These are phyloP conservation scores for Globisporangium middletonii DNA, from an alignment of 352 stramenopile species.

Conservation along the genomic window DNA sequence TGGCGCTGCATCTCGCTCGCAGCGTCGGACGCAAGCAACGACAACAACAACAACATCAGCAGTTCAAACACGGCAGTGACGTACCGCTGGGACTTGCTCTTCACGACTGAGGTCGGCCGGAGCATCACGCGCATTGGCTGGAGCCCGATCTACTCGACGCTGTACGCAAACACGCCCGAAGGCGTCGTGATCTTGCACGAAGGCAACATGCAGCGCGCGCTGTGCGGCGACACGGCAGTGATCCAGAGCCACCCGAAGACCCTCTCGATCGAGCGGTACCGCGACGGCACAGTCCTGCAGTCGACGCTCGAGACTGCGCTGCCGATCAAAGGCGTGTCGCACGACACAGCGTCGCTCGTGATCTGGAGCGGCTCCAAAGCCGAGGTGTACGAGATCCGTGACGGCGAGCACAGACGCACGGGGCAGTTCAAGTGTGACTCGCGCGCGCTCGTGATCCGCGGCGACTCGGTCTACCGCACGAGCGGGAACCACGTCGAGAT, in stretches of 20 bases:
- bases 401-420: slow-evolving; percentile 45
- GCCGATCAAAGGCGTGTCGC: slow-evolving; percentile 81
- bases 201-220: slow-evolving; percentile 75
- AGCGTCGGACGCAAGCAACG: not conserved
- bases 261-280: slow-evolving; percentile 71
- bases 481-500: slow-evolving; percentile 84
- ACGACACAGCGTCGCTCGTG: slow-evolving; percentile 68
- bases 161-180: slow-evolving; percentile 70
- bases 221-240: slow-evolving; percentile 77
- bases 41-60: slow-evolving; percentile 3
- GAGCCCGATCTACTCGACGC: slow-evolving; percentile 48
- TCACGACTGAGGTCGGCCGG: slow-evolving; percentile 42
- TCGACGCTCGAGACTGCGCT: slow-evolving; percentile 55
- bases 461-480: slow-evolving; percentile 87
- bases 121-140: slow-evolving; percentile 59
- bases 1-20: slow-evolving; percentile 76
- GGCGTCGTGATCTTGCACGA: slow-evolving; percentile 81
- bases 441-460: slow-evolving; percentile 62
- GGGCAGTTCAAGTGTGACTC: slow-evolving; percentile 77
- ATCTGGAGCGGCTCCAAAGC: slow-evolving; percentile 84
- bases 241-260: slow-evolving; percentile 75
- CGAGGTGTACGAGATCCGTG: slow-evolving; percentile 85
- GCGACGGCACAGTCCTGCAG: slow-evolving; percentile 66
- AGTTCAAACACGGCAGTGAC: slow-evolving; percentile 13
- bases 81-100: slow-evolving; percentile 70